phyloP scores from a whole-genome alignment of 208 protist species.

The Tritrichomonas musculus region DNA sequence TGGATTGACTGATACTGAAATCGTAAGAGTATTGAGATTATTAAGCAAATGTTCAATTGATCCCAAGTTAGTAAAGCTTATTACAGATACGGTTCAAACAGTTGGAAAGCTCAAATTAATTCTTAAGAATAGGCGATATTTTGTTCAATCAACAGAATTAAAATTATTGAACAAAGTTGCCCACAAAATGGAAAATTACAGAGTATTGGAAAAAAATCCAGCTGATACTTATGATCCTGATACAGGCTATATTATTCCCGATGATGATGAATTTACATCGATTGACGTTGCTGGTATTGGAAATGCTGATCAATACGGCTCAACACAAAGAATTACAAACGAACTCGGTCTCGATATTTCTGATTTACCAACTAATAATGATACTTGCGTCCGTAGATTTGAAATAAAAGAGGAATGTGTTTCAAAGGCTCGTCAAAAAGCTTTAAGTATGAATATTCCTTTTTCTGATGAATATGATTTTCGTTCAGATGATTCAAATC shows the following conservation, averaged over 20 bases:
- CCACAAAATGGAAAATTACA: neutral
- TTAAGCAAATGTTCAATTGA: constrained; percentile 55
- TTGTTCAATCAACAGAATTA: constrained; percentile 55
- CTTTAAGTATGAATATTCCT: neutral
- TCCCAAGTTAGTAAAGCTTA: constrained; percentile 48
- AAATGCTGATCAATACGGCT: neutral
- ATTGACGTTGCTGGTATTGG: neutral
- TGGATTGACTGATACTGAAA: constrained; percentile 70
- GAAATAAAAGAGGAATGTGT: neutral
- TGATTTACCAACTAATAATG: neutral
- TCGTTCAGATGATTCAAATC: constrained; percentile 53
- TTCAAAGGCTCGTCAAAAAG: neutral
- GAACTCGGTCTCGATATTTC: neutral
- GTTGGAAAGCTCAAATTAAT: constrained; percentile 65
- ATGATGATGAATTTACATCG: neutral
- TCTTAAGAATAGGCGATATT: constrained; percentile 61
- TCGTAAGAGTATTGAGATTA: constrained; percentile 65
- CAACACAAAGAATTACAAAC: neutral
- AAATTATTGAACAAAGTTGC: neutral
- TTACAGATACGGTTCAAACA: constrained; percentile 49
- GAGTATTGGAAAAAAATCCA: neutral
- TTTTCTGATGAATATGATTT: constrained; percentile 65
- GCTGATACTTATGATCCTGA: neutral
- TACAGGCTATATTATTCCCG: neutral
- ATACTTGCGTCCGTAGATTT: neutral